Base-by-base conservation (phyloP, 768 basidiomycete genomes). In the Cystobasidium tubakii region DNA sequence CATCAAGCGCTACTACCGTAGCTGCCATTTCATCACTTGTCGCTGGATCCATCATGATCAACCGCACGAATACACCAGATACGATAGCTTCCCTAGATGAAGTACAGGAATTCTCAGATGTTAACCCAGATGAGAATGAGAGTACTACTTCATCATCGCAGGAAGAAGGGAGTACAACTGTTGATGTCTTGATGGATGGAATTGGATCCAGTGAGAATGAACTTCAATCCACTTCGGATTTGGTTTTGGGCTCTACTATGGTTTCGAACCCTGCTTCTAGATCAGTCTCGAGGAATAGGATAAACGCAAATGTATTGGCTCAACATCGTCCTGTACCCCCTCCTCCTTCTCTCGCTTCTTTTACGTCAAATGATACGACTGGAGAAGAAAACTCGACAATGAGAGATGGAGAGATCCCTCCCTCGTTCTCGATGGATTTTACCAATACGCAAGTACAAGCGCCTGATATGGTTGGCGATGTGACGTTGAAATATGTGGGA, bases 21-120 rank as follows among this genome's bases (percentile, higher is more conserved):
- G 21, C 73, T 46, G 31, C 34, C 23, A n/a, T 42, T n/a, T 44
- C 39, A 4, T 53, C 36, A 62, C 25, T 55, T 60, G 34, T 62
- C 29, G 29, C 62, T 54, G n/a, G 60, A 36, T 34, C 57, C 23
- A 34, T 66, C 13, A 36, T 72, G 27, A 46, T 73, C 46, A 50
- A 62, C 54, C 57, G 43, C 17, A 74, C 63, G 34, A 66, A 66
- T 62, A 74, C 62, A 4, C 63, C 66, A 15, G 63, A 66, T 53
- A 60, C 55, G 21, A 54, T 39, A 15, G 74, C 60, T 17, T 72
- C 74, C 1, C 27, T 57, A 1, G 74, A 75, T 43, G 72, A 67
- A 31, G 43, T 57, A 21, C 46, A 46, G 39, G 36, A 69, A 23
- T 64, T 46, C n/a, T 74, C 74, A 27, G 74, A 74, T 46, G 73